Evolutionary conservation across 768 basidiomycete species (phyloP).

Genomic region (Leccinum pellstonianum): DNA sequence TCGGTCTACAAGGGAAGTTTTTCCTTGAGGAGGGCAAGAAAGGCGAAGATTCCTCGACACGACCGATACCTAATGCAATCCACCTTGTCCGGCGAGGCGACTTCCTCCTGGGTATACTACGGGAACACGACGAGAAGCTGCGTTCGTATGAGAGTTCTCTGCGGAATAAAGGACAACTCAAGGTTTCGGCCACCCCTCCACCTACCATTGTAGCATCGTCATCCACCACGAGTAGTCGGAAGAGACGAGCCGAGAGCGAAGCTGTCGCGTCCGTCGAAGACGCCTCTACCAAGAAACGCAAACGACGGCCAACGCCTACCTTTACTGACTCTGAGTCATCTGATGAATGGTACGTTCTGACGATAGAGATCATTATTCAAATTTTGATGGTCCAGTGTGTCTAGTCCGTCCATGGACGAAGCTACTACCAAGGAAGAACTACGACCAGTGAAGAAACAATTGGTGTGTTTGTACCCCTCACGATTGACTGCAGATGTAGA

Average conservation of each 20-base stretch:
- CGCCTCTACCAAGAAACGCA: slow-evolving; percentile 65
- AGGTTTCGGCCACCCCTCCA: slow-evolving; percentile 73
- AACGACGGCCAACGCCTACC: slow-evolving; percentile 92
- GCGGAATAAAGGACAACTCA: slow-evolving; percentile 65
- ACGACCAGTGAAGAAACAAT: slow-evolving; percentile 94
- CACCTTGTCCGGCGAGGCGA: slow-evolving; percentile 97
- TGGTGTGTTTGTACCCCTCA: slow-evolving; percentile 49
- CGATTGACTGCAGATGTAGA: slow-evolving; percentile 2
- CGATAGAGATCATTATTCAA: not conserved
- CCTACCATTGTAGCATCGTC: slow-evolving; percentile 69
- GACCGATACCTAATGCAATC: slow-evolving; percentile 95
- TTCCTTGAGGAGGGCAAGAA: slow-evolving; percentile 99
- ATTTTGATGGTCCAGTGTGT: slow-evolving; percentile 5
- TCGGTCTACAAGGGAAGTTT: slow-evolving; percentile 88
- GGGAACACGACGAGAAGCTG: slow-evolving; percentile 88
- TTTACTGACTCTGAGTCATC: slow-evolving; percentile 95
- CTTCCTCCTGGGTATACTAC: slow-evolving; percentile 80
- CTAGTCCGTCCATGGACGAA: slow-evolving; percentile 95
- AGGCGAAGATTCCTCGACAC: slow-evolving; percentile 76
- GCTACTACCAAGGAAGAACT: slow-evolving; percentile 88
- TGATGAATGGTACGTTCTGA: slow-evolving; percentile 76
- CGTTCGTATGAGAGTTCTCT: slow-evolving; percentile 84
- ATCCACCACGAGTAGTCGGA: slow-evolving; percentile 56
- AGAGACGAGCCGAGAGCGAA: slow-evolving; percentile 83
- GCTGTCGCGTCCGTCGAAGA: slow-evolving; percentile 81